Base-by-base conservation (phyloP, 331 rosid species). In the Quercus phellos region DNA sequence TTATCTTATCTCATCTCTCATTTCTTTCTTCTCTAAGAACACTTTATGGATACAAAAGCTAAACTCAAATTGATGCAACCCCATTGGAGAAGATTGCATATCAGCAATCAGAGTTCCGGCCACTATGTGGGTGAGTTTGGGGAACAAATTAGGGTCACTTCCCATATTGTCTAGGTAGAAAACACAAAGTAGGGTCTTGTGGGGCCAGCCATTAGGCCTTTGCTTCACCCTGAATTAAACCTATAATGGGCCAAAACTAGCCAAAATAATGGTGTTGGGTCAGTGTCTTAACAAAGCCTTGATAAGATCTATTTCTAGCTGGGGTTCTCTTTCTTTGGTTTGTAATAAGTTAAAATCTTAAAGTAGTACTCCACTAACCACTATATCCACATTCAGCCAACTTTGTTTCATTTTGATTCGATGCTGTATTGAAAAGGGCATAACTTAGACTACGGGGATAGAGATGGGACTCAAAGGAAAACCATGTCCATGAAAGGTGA, bases 401-500 rank as follows among this genome's bases (percentile, higher is more conserved):
- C 53, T 19, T 26, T 26, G 50, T 72, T 77, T 79, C 71, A 67
- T 82, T 72, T 74, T 82, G 76, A 82, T 46, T 13, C 60, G 70
- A 72, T 72, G 84, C 32, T 84, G 74, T 69, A 35, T 50, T 60
- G 64, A 64, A 84, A 75, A 73, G 74, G 72, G 42, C 64, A 51
- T 74, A 32, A 82, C 70, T 30, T 51, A 72, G 72, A 69, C 4
- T 70, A 73, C 18, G 32, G 55, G 38, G 78, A 51, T 11, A 53
- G 70, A 76, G 89, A 87, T 82, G 89, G 89, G 94, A 91, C 92
- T 75, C 35, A 78, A 73, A 85, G 89, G 79, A 32, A 75, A 85
- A 88, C 84, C 81, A 78, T 66, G 87, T 60, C 98, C 94, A 85
- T 86, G 82, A 73, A 83, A 83, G 75, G 71, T 78, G 35, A 83